phyloP scores from a whole-genome alignment of 495 filamentous ascomycete species.

The Chaetomium cochliodes region DNA sequence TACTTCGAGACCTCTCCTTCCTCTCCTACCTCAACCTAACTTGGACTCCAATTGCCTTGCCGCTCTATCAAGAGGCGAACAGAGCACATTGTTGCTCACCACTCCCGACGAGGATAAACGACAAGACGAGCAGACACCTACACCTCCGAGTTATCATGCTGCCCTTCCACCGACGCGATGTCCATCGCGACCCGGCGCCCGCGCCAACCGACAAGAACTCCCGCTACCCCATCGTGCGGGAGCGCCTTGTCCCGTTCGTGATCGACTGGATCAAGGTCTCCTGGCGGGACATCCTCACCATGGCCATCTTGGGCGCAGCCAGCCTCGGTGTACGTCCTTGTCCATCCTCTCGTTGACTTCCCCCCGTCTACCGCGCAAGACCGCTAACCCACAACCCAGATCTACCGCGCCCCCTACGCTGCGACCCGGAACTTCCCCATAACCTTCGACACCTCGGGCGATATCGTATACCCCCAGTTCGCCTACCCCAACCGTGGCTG shows the following conservation, averaged over 20 bases:
- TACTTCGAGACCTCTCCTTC: too few relatives aligned
- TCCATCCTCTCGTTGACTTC: conserved; percentile 14
- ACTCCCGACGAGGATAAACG: not conserved
- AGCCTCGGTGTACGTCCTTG: conserved; percentile 54
- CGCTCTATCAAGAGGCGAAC: not conserved
- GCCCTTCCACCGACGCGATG: conserved; percentile 17
- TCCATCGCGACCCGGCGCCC: not conserved
- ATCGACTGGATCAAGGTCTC: conserved; percentile 54
- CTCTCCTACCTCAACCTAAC: not conserved
- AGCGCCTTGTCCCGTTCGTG: conserved; percentile 12
- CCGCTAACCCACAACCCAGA: conserved; percentile 30
- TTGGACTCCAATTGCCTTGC: not conserved
- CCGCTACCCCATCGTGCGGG: not conserved
- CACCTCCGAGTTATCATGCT: conserved; percentile 2
- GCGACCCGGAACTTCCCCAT: conserved; percentile 41
- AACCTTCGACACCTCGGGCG: conserved; percentile 51
- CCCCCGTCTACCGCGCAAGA: not conserved
- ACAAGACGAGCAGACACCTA: too few relatives aligned
- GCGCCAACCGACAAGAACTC: not conserved
- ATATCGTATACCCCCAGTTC: conserved; percentile 60
- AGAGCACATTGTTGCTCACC: not conserved
- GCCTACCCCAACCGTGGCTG: conserved; percentile 62
- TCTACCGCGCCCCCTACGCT: conserved; percentile 58
- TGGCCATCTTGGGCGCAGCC: conserved; percentile 55
- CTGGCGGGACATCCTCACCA: conserved; percentile 59